Conservation (phyloP, 179 eudicot genomes). For the Beta lomatogona region DNA sequence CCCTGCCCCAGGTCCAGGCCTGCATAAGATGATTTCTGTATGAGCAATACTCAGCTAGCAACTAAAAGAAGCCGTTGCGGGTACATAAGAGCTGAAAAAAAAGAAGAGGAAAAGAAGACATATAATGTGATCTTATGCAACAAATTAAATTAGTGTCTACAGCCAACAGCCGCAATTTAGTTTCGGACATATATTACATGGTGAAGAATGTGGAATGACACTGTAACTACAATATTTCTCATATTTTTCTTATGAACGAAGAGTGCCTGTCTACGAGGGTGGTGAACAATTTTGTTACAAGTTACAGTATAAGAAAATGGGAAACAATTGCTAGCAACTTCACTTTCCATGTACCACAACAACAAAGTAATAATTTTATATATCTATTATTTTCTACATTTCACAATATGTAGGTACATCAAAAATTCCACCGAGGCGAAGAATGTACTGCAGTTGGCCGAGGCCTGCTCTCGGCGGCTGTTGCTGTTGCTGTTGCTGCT, state of each 20-base stretch:
- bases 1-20: too few relatives aligned
- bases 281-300: constrained; percentile 25
- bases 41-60: not conserved
- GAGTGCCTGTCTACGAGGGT: constrained; percentile 17
- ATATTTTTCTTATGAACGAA: constrained; percentile 25
- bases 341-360: constrained; percentile 18
- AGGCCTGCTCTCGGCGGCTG: constrained; percentile 46
- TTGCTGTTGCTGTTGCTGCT: constrained; percentile 25
- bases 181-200: not conserved
- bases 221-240: constrained; percentile 4
- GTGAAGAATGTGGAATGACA: not conserved
- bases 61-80: too few relatives aligned
- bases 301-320: constrained; percentile 24
- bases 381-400: constrained; percentile 16
- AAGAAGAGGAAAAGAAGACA: too few relatives aligned
- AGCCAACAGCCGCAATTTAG: not conserved
- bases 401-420: constrained; percentile 25
- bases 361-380: constrained; percentile 8
- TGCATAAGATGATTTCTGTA: not conserved
- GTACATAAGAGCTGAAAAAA: too few relatives aligned
- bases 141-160: not conserved
- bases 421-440: constrained; percentile 69
- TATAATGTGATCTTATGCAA: too few relatives aligned
- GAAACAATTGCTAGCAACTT: constrained; percentile 25
- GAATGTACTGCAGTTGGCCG: constrained; percentile 52